These are phyloP conservation scores for Globisporangium barbulae DNA, from an alignment of 352 stramenopile genomes.

Conservation along the genomic window DNA sequence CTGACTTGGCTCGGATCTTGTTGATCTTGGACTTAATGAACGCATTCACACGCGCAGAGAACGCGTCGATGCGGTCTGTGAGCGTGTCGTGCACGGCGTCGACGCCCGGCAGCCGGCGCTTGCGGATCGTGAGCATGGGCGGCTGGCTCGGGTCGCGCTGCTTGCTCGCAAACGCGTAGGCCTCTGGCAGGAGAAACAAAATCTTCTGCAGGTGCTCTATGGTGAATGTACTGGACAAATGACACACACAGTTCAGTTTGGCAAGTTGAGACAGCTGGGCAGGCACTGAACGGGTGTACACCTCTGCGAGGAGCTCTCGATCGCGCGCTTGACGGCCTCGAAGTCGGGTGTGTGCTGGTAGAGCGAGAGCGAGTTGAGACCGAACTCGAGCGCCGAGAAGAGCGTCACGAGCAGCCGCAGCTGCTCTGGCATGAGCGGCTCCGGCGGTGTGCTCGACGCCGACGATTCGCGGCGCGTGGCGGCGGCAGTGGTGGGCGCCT, in stretches of 20 bases:
- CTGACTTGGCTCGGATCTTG: conserved; percentile 11
- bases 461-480: background rate
- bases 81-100: conserved; percentile 33
- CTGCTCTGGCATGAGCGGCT: conserved; percentile 36
- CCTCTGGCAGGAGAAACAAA: conserved; percentile 42
- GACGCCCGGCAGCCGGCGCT: conserved; percentile 31
- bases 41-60: conserved; percentile 31
- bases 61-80: conserved; percentile 44
- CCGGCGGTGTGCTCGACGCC: conserved; percentile 25
- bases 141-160: conserved; percentile 32
- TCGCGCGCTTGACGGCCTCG: conserved; percentile 48
- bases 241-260: background rate
- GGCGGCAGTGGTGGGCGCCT: background rate
- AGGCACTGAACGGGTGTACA: conserved; percentile 8
- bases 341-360: conserved; percentile 74
- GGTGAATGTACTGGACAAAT: conserved; percentile 33
- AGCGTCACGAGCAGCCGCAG: conserved; percentile 48
- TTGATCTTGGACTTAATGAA: conserved; percentile 26
- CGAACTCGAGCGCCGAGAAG: conserved; percentile 72
- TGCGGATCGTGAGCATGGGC: conserved; percentile 49
- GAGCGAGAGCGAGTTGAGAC: conserved; percentile 57
- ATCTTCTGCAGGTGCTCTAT: conserved; percentile 57
- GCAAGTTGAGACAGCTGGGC: conserved; percentile 1
- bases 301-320: conserved; percentile 70
- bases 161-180: conserved; percentile 50